These are phyloP conservation scores for Metarhizium guizhouense DNA, from an alignment of 2,329 filamentous ascomycete species.

Conservation along the genomic window DNA sequence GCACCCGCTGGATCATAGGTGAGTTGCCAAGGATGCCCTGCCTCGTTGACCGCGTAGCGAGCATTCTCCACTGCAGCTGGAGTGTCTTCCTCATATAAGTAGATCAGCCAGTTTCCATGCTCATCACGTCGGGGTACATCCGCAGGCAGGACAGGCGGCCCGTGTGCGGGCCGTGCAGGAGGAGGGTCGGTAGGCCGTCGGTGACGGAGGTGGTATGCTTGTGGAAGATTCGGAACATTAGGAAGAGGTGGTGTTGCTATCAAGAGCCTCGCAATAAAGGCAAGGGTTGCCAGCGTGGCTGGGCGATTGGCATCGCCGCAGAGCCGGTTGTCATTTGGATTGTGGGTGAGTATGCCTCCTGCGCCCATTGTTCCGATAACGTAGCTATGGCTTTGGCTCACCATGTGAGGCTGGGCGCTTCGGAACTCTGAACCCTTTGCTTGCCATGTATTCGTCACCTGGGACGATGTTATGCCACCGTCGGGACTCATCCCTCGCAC, in stretches of 20 bases:
- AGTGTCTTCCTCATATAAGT: background rate
- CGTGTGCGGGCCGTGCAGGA: too few relatives aligned
- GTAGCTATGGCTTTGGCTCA: background rate
- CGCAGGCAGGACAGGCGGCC: background rate
- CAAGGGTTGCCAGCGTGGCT: too few relatives aligned
- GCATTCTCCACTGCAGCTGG: constrained; percentile 1
- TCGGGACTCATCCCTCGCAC: background rate
- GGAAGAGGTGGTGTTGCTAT: too few relatives aligned
- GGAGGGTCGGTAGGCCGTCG: too few relatives aligned
- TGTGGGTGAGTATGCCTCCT: background rate
- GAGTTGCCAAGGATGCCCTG: background rate
- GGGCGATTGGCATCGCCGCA: background rate
- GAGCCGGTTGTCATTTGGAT: background rate
- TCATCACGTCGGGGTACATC: background rate
- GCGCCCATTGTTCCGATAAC: background rate
- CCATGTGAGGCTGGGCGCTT: background rate
- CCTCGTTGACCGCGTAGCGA: background rate
- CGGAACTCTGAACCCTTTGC: background rate
- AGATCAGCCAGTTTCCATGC: constrained; percentile 1
- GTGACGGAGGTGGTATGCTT: too few relatives aligned
- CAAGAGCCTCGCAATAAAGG: too few relatives aligned
- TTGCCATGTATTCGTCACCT: background rate
- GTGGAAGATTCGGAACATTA: too few relatives aligned
- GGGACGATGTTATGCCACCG: background rate
- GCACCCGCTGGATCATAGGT: background rate